Base-by-base conservation (phyloP, 2,329 filamentous ascomycete species). In the Penicillium sp. region DNA sequence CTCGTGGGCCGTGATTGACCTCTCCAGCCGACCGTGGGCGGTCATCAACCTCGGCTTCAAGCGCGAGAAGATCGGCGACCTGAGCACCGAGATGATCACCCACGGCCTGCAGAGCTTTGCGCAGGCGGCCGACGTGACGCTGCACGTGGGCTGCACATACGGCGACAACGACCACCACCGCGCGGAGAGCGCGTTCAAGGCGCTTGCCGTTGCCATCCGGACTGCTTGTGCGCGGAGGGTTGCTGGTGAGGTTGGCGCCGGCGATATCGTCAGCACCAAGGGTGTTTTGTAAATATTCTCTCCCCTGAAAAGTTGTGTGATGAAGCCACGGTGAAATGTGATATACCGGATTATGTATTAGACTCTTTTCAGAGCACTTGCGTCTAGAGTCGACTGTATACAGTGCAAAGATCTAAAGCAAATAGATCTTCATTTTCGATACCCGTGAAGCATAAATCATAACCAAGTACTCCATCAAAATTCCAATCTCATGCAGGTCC, bases 161-260 rank as follows among this genome's bases (percentile, higher is more conserved):
- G 93, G 93, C 36, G 80, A 86, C 48, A 98, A 97, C 69, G 93
- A 97, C 70, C 93, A 97, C 69, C 93, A 97, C 72, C 77, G 90
- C 43, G 90, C 93, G 7, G 93, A 97, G 79, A 93, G 86, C 64
- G 93, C 91, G 11, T 96, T 98, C 71, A 98, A 98, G 78, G 93
- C 93, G 32, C 69, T 97, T 53, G 93, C 93, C 0, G 81, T 96
- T 30, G 93, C 93, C 6, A 77, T 94, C 39, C 78, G 84, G 56
- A 78, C 79, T 65, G 93, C 93, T 7, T 91, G 83, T 33, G 77
- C 78, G 35, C 77, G 81, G 54, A 77, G 80, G 54, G 81, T 91
- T 20, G 79, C 80, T 28, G 88, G 87, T 8, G 84, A 95, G 33
- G 79, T 83, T 32, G 88, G 85, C 63, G 89, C 94, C 69, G 89